A percentile compares a stretch with the other conserved stretches of the same genome.
These are phyloP conservation scores for Coemansia sp. DNA, from an alignment of 192 early-diverging fungal genomes.

Conservation along the genomic window DNA sequence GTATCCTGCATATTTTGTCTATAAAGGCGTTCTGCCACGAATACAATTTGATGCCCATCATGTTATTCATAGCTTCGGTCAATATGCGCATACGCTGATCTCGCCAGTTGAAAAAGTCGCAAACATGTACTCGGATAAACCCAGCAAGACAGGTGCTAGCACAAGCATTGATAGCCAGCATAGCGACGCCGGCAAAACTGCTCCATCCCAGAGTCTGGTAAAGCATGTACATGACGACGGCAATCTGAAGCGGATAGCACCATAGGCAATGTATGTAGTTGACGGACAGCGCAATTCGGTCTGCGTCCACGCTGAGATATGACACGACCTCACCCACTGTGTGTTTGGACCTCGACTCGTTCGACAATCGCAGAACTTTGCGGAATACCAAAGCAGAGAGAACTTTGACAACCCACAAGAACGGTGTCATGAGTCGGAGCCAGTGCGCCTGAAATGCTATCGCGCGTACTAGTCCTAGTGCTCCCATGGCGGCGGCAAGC, in stretches of 20 bases:
- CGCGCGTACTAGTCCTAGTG: not conserved
- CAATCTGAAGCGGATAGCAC: slow-evolving; percentile 13
- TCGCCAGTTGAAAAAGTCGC: slow-evolving; percentile 42
- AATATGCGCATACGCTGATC: slow-evolving; percentile 61
- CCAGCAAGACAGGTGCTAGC: slow-evolving; percentile 60
- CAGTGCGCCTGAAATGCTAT: slow-evolving; percentile 49
- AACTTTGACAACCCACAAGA: slow-evolving; percentile 64
- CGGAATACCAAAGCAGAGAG: slow-evolving; percentile 17
- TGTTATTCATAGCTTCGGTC: slow-evolving; percentile 53
- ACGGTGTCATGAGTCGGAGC: slow-evolving; percentile 74
- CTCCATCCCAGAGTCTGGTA: slow-evolving; percentile 22
- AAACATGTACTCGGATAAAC: not conserved
- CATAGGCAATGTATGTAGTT: slow-evolving; percentile 42
- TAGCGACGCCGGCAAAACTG: slow-evolving; percentile 2
- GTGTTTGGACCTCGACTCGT: slow-evolving; percentile 61
- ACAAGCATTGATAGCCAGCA: slow-evolving; percentile 4
- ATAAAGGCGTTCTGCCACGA: slow-evolving; percentile 61
- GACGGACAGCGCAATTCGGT: slow-evolving; percentile 9
- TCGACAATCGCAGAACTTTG: slow-evolving; percentile 21
- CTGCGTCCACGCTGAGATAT: slow-evolving; percentile 63
- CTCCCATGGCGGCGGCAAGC: slow-evolving; percentile 25
- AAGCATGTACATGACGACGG: slow-evolving; percentile 12
- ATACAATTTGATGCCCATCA: slow-evolving; percentile 64
- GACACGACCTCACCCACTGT: slow-evolving; percentile 76
- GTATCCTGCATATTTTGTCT: slow-evolving; percentile 57